phyloP scores from a whole-genome alignment of 2,329 filamentous ascomycete species.

The Penicillium rolfsii region DNA sequence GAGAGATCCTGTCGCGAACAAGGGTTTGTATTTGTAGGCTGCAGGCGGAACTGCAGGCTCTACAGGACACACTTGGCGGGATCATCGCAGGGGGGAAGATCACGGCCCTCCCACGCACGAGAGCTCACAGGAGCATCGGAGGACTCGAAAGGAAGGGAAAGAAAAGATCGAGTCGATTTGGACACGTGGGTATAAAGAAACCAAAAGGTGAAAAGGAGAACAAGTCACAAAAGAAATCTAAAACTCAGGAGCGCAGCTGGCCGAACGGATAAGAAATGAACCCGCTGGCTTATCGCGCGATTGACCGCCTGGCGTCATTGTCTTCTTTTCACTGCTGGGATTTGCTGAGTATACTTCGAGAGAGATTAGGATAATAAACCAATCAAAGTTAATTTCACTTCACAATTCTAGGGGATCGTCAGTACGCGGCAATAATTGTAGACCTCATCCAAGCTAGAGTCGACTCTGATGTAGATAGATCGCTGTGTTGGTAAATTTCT shows the following conservation, averaged over 20 bases:
- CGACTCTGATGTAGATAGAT: neutral
- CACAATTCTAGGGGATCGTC: neutral
- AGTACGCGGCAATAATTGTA: neutral
- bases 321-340: neutral
- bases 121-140: constrained; percentile 16
- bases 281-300: constrained; percentile 25
- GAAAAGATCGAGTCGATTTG: neutral
- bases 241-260: constrained; percentile 10
- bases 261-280: constrained; percentile 25
- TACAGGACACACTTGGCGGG: constrained; percentile 33
- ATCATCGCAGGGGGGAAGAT: constrained; percentile 34
- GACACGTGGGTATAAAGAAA: neutral
- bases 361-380: too few species aligned
- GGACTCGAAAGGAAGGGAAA: neutral
- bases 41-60: constrained; percentile 41
- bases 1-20: constrained; percentile 26
- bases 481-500: constrained; percentile 1
- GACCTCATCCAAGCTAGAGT: neutral
- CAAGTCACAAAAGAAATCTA: constrained; percentile 4
- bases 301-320: constrained; percentile 31
- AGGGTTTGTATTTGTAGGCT: constrained; percentile 38
- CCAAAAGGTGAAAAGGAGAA: neutral
- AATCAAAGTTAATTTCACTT: too few species aligned
- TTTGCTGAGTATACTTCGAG: too few species aligned
- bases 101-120: constrained; percentile 22